phyloP scores from a whole-genome alignment of 1,139 yeast genomes.

The Suhomyces coccinellae region DNA sequence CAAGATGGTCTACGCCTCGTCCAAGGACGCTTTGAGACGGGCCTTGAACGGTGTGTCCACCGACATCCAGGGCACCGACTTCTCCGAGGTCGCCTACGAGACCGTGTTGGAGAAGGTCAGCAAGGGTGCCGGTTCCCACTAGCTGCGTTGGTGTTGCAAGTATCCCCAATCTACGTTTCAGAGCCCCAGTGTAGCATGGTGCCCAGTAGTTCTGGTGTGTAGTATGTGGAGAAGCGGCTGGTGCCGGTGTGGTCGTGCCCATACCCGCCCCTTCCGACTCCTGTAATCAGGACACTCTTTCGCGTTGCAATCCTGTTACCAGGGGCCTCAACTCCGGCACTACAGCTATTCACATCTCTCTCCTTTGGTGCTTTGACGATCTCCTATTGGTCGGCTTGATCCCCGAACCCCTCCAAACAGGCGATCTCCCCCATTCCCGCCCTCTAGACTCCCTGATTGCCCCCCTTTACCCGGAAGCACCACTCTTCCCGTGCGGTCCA shows the following conservation, averaged over 20 bases:
- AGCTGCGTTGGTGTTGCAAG: constrained; percentile 8
- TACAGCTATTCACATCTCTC: not conserved
- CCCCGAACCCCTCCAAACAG: too few relatives aligned
- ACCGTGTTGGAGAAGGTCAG: constrained; percentile 88
- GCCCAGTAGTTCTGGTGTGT: too few relatives aligned
- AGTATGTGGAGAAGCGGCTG: not conserved
- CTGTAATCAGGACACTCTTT: too few relatives aligned
- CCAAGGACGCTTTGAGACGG: constrained; percentile 96
- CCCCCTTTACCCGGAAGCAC: too few relatives aligned
- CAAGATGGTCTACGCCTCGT: constrained; percentile 97
- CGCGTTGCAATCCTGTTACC: too few relatives aligned
- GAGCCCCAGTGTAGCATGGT: not conserved
- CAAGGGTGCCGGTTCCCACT: constrained; percentile 63
- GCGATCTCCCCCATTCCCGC: too few relatives aligned
- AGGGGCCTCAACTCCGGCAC: too few relatives aligned
- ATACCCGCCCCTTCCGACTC: not conserved
- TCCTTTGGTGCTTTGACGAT: not conserved
- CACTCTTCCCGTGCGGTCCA: not conserved
- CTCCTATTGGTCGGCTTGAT: too few relatives aligned
- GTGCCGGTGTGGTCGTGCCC: not conserved
- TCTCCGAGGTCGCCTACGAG: constrained; percentile 93
- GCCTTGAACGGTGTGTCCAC: constrained; percentile 92
- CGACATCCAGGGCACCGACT: constrained; percentile 97
- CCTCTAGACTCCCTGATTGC: too few relatives aligned
- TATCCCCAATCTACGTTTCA: not conserved